Percentiles rank a stretch among this genome's conserved stretches.
phyloP scores from a whole-genome alignment of 2,329 filamentous ascomycete species.

The Elsinoe perseae region DNA sequence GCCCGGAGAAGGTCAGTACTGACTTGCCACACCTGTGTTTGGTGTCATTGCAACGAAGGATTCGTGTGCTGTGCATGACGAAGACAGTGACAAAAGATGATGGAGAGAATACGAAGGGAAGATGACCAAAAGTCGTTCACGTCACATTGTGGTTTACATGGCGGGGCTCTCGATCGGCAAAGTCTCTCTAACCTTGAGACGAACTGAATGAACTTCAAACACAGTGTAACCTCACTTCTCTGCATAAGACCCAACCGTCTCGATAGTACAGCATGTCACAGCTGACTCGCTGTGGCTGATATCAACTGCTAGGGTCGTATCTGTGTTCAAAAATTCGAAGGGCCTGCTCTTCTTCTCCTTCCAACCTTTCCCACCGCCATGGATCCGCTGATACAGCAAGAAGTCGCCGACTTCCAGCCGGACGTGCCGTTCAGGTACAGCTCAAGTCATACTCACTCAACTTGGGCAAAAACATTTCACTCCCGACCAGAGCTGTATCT shows the following conservation, averaged over 20 bases:
- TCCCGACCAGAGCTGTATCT: constrained; percentile 87
- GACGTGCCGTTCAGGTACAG: constrained; percentile 68
- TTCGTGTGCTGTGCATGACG: background rate
- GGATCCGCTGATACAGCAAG: constrained; percentile 11
- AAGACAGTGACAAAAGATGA: background rate
- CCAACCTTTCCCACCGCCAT: background rate
- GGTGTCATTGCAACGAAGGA: background rate
- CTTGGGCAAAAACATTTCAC: constrained; percentile 90
- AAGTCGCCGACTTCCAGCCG: constrained; percentile 45
- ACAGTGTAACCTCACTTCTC: background rate
- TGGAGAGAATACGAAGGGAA: background rate
- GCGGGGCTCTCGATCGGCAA: background rate
- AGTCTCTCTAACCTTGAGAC: background rate
- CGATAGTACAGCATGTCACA: background rate
- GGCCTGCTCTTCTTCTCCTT: background rate
- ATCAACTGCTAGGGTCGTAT: background rate
- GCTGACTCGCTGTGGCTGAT: constrained; percentile 5
- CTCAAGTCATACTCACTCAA: constrained; percentile 68
- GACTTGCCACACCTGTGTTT: too few species aligned
- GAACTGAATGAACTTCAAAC: background rate
- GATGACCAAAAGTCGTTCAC: background rate
- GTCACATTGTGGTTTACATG: background rate
- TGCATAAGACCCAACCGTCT: background rate
- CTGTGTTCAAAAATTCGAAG: background rate
- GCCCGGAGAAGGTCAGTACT: too few species aligned